Evolutionary conservation across 805 yeast species (phyloP), one percentile per base, ranked within the genome.

Genomic region (Lipomyces mesembrius): DNA sequence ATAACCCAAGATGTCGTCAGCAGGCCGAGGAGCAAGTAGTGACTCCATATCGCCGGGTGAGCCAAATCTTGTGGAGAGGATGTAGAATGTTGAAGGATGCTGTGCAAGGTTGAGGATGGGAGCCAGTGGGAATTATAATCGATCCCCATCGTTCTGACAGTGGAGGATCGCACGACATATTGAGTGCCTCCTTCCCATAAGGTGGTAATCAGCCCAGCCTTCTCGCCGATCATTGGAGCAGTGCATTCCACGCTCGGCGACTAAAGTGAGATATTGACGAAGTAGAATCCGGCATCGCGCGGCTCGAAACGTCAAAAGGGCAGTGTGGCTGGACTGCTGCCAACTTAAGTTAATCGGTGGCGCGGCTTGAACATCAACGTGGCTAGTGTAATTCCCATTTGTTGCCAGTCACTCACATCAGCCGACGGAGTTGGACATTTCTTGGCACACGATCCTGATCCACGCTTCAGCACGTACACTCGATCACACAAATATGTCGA

Each of bases 401-500:
- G 4, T 29, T 29, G 32, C 32, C 32, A 29, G 32, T 29, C 32
- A 29, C 32, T 29, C 32, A 29, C 17, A 12, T 17, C 49, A 17
- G 22, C 9, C 22, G 49, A 43, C 49, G 22, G 49, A 14, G 8
- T 43, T 43, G 22, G 20, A n/a, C 7, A 3, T 8, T 17, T 43
- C 22, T n/a, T n/a, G 49, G 49, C 22, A 17, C 20, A n/a, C 49
- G 22, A 8, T 17, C 49, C 4, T 4, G 14, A 2, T 35, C 9
- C 11, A 35, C 14, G 20, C 22, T 43, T 37, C 43, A 12, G 43
- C 43, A 37, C 43, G 17, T 12, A 37, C 43, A 43, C 3, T n/a
- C 8, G 22, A 43, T 43, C 49, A 64, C 55, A 9, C 29, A 57
- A 32, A 29, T 59, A 68, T 65, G 69, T 56, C 66, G 27, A 58